These are phyloP conservation scores for Solanum hybrid DNA, from an alignment of 305 asterid species.

Conservation along the genomic window DNA sequence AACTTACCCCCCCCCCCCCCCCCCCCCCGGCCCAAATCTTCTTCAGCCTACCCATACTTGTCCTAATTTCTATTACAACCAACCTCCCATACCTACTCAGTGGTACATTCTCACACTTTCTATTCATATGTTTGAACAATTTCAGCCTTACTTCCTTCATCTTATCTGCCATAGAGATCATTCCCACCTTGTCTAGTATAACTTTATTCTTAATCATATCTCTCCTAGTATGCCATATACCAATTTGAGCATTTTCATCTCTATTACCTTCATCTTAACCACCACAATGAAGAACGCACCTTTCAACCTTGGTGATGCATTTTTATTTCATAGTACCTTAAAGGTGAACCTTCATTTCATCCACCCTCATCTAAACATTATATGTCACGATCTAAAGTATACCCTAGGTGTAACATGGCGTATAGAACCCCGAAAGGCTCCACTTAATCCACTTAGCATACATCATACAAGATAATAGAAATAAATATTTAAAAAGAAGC, in stretches of 20 bases:
- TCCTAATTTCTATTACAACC: not conserved
- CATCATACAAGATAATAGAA: not conserved
- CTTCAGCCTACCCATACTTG: not conserved
- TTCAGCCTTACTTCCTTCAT: not conserved
- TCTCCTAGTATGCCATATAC: not conserved
- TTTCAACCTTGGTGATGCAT: not conserved
- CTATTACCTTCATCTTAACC: not conserved
- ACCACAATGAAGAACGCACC: not conserved
- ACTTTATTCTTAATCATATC: not conserved
- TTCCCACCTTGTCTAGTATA: not conserved
- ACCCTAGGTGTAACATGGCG: not conserved
- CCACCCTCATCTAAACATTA: not conserved
- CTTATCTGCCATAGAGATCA: not conserved
- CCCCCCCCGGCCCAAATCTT: not conserved
- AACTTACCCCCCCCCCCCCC: too few relatives aligned
- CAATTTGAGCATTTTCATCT: not conserved
- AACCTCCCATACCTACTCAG: not conserved
- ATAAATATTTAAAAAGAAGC: not conserved
- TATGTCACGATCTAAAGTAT: not conserved
- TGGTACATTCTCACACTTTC: not conserved
- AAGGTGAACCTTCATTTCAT: not conserved
- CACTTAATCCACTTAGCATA: not conserved
- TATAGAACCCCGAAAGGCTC: not conserved
- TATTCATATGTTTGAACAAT: not conserved
- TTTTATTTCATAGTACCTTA: not conserved